Base-by-base conservation (phyloP, 2,329 filamentous ascomycete species). In the Microcera coccophila region DNA sequence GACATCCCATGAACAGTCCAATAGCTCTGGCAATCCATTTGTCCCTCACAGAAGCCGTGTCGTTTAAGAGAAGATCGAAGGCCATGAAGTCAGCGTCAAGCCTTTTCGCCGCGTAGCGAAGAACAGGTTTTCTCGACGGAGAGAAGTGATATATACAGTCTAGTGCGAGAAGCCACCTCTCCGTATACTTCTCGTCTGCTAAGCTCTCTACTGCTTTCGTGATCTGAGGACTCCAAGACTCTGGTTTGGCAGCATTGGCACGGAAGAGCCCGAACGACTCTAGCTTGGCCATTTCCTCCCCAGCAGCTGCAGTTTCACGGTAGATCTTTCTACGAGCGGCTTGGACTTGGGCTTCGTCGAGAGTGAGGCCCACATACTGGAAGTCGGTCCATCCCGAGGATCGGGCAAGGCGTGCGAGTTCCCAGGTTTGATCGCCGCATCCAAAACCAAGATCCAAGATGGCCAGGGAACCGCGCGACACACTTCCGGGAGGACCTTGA, bases 81-180 rank as follows among this genome's bases (percentile, higher is more conserved):
- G 72, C 75, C 71, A 79, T 76, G 39, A 76, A 58, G 1, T 72
- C 70, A 1, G 76, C 75, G 3, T 64, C 51, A 1, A 80, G 62
- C 0, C 58, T 58, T 3, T 49, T 54, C 4, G 63, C 59, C 1
- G 73, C 67, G 33, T 72, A 63, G 7, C 59, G 42, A 12, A 80
- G 66, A 3, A 79, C 53, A 0, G 70, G 68, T 41, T 60, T 64
- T 12, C 77, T 63, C 1, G 75, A 78, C 0, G 76, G 78, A 0
- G 62, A 64, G 52, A 80, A 81, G 54, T 81, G 76, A 41, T 81
- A 81, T 4, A 79, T 55, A 3, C 75, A 75, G 53, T 81, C 78
- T 1, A 81, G 64, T 0, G 71, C 77, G 1, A 81, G 63, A 1
- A 81, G 61, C 75, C 75, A 79, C n/a, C 57, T 52, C 38, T 75